phyloP scores from a whole-genome alignment of 2,329 filamentous ascomycete genomes.

The Cladosporium cucumerinum region DNA sequence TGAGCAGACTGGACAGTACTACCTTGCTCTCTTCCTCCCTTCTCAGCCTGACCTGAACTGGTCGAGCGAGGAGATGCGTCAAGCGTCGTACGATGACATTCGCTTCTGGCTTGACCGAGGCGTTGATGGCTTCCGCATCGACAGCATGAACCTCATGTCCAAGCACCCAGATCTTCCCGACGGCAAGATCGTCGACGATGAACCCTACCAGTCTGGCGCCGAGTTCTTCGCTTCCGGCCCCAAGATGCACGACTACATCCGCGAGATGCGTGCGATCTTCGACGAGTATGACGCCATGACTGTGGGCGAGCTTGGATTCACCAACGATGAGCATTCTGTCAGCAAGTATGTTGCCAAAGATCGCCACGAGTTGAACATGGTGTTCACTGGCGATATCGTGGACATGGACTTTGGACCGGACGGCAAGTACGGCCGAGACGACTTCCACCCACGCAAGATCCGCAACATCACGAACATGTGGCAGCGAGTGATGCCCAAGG shows the following conservation, averaged over 20 bases:
- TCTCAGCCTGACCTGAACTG: conserved; percentile 85
- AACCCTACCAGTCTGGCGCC: conserved; percentile 20
- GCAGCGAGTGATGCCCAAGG: conserved; percentile 58
- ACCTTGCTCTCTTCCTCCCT: conserved; percentile 70
- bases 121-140: conserved; percentile 48
- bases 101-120: conserved; percentile 73
- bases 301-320: conserved; percentile 49
- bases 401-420: conserved; percentile 51
- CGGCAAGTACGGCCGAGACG: conserved; percentile 46
- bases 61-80: conserved; percentile 66
- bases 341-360: conserved; percentile 50
- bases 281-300: conserved; percentile 48
- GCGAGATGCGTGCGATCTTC: conserved; percentile 44
- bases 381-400: conserved; percentile 66
- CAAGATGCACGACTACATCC: conserved; percentile 46
- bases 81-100: conserved; percentile 63
- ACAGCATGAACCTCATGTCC: conserved; percentile 26
- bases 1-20: conserved; percentile 69
- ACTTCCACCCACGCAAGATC: conserved; percentile 44
- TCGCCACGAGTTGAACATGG: conserved; percentile 64
- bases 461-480: conserved; percentile 54
- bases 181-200: conserved; percentile 18
- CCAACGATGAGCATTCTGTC: conserved; percentile 47
- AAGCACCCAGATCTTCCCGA: conserved; percentile 25
- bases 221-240: conserved; percentile 32